These are phyloP conservation scores for Cordyceps militaris DNA, from an alignment of 2,329 filamentous ascomycete species.

Conservation along the genomic window DNA sequence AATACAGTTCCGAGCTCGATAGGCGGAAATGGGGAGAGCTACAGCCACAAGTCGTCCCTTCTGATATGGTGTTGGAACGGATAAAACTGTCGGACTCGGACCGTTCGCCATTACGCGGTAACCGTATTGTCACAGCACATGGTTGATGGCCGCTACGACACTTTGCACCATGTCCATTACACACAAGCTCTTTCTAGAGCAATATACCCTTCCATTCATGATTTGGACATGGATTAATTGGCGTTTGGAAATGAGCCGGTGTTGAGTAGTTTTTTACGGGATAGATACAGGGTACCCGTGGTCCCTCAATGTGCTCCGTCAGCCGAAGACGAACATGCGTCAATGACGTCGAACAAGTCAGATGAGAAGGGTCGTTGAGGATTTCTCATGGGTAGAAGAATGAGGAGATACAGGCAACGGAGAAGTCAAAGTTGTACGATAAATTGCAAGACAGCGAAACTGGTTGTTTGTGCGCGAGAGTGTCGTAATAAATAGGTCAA, in stretches of 20 bases:
- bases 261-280: neutral
- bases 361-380: neutral
- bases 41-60: conserved; percentile 20
- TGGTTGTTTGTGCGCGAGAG: no score
- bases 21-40: conserved; percentile 18
- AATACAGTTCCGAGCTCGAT: conserved; percentile 7
- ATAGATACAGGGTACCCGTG: neutral
- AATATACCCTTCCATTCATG: neutral
- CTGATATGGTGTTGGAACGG: conserved; percentile 6
- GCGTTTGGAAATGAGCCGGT: neutral
- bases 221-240: neutral
- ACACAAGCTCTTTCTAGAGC: neutral
- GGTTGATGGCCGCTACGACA: neutral
- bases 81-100: neutral
- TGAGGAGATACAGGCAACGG: no score
- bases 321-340: conserved; percentile 3
- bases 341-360: conserved; percentile 1
- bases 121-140: neutral
- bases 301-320: neutral
- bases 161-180: neutral
- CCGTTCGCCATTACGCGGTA: neutral
- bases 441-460: neutral
- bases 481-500: no score
- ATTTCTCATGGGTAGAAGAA: no score
- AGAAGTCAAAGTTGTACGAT: no score